Conservation (phyloP, 345 rosid species). For the Sisymbrium irio region DNA sequence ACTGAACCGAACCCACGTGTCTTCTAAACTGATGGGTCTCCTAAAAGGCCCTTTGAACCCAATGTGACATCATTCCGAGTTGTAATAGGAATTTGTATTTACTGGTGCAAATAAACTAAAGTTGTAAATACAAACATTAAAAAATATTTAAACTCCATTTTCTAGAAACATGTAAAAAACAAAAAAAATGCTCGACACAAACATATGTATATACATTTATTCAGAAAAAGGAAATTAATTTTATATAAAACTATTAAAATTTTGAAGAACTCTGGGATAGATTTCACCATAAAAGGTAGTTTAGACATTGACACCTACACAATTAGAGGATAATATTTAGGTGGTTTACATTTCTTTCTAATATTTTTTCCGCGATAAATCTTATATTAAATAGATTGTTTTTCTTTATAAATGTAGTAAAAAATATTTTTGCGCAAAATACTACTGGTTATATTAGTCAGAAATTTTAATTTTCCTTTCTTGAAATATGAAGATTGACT, state of each 20-base stretch:
- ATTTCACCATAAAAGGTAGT: background rate
- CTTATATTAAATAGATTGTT: background rate
- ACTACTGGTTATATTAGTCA: background rate
- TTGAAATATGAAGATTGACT: background rate
- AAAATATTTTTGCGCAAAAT: background rate
- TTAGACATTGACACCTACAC: background rate
- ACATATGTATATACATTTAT: background rate
- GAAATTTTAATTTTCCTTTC: background rate
- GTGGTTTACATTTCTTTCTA: background rate
- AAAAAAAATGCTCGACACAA: background rate
- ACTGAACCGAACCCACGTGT: background rate
- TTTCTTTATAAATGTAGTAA: background rate
- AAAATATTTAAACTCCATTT: too few species aligned
- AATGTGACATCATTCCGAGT: too few species aligned
- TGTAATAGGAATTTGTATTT: too few species aligned
- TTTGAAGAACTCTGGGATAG: background rate
- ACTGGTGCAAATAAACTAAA: too few species aligned
- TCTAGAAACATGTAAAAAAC: too few species aligned
- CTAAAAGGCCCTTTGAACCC: background rate
- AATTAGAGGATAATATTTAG: background rate
- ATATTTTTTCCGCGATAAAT: background rate
- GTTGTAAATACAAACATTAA: too few species aligned
- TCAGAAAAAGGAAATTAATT: background rate
- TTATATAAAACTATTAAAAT: background rate
- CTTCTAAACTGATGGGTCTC: too few species aligned